Conservation (phyloP, 306 rosid species). For the Spatholobus suberectus region DNA sequence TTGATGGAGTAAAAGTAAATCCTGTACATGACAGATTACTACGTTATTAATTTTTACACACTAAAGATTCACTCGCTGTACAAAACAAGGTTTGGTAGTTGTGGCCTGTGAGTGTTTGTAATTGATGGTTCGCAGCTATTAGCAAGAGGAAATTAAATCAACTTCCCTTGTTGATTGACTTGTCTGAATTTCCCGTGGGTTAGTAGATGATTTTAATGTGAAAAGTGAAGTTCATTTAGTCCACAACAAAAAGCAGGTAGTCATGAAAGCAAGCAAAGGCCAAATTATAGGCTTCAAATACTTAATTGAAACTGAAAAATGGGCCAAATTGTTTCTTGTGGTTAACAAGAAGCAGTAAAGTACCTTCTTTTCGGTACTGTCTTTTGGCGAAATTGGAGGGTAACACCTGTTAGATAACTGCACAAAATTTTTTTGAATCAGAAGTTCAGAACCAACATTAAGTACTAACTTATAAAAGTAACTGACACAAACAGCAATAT, state of each 20-base stretch:
- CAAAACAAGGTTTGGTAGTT: neutral
- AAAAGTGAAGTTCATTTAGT: constrained; percentile 35
- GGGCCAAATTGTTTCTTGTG: constrained; percentile 15
- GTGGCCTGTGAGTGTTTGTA: neutral
- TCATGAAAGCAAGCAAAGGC: neutral
- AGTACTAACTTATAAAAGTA: constrained; percentile 26
- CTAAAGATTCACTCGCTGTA: neutral
- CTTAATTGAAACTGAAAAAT: neutral
- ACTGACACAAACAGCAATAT: constrained; percentile 7
- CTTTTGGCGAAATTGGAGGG: constrained; percentile 75
- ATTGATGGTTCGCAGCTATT: neutral
- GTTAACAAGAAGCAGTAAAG: constrained; percentile 32
- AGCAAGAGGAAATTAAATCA: neutral
- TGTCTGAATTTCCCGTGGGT: neutral
- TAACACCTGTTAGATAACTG: constrained; percentile 57
- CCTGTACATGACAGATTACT: constrained; percentile 55
- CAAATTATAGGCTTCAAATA: constrained; percentile 7
- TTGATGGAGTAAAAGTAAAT: constrained; percentile 78
- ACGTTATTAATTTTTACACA: constrained; percentile 18
- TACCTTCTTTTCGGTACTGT: constrained; percentile 81
- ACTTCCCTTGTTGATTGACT: neutral
- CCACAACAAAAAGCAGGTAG: constrained; percentile 10
- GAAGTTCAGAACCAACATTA: constrained; percentile 26
- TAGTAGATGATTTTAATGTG: constrained; percentile 9
- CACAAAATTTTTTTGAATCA: constrained; percentile 46